Conservation (phyloP, 345 rosid species). For the Streptanthus diversifolius region DNA sequence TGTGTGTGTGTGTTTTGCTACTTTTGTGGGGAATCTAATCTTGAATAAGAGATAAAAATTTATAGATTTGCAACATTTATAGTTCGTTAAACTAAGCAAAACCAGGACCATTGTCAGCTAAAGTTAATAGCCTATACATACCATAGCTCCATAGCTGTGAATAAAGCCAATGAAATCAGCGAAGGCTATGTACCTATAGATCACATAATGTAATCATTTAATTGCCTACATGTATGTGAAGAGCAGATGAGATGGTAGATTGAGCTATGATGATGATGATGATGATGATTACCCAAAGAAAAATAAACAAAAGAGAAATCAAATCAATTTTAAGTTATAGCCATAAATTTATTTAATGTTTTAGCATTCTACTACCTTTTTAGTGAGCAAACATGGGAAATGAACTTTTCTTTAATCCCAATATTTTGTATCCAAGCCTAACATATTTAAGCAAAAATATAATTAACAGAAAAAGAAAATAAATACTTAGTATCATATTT, state of each 20-base stretch:
- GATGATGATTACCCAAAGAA: not conserved
- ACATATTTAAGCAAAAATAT: not conserved
- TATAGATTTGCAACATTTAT: slow-evolving; percentile 10
- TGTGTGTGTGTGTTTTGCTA: not conserved
- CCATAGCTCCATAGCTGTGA: slow-evolving; percentile 23
- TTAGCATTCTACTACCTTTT: not conserved
- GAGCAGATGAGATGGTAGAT: slow-evolving; percentile 11
- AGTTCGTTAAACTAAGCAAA: slow-evolving; percentile 25
- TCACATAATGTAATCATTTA: slow-evolving; percentile 24
- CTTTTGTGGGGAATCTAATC: slow-evolving; percentile 4
- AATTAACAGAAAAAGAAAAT: not conserved
- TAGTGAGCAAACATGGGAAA: not conserved
- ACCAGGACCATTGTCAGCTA: slow-evolving; percentile 29
- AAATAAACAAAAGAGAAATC: not conserved
- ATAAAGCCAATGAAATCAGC: slow-evolving; percentile 27
- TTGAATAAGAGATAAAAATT: not conserved
- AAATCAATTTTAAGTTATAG: not conserved
- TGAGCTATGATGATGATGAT: slow-evolving; percentile 13
- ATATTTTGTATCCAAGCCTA: not conserved
- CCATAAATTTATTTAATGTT: not conserved
- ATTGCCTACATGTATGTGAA: not conserved
- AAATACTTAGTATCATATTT: not conserved
- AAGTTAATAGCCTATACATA: slow-evolving; percentile 14
- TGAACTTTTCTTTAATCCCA: not conserved
- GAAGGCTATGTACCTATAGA: slow-evolving; percentile 22